Evolutionary conservation across 2,329 filamentous ascomycete species (phyloP), one percentile per base, ranked within the genome.

Genomic region (Arachnopeziza araneosa): DNA sequence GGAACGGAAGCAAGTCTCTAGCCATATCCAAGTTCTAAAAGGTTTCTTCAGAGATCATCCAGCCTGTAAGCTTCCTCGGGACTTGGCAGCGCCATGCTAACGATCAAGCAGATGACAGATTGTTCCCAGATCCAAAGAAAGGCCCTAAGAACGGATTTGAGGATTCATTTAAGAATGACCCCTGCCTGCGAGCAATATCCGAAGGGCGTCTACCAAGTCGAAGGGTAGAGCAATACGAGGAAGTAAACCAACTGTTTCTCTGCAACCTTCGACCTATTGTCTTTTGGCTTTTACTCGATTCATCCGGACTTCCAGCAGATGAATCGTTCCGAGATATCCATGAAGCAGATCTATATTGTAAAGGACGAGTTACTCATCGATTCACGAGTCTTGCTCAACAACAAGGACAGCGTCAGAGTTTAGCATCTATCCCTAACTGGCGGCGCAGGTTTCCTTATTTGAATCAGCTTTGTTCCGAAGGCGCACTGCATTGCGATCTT

Each of bases 1-100:
- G 64, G 68, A 77, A 54, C 66, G 84, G 59, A 89, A 89, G 71
- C 85, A 87, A 68, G 84, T 89, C 5, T 88, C 85, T 1, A 88
- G 85, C 69, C 86, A 89, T 68, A 88, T 89, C 69, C 86, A 89
- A 70, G 86, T 89, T 17, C 75, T 88, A 58, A 88, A 88, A 75
- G 83, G 83, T 56, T 87, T 88, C 70, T 83, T 89, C 64, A 78
- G 80, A 58, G 80, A 82, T 58, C 77, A 88, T 63, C 80, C 83
- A 51, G 84, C 82, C 71, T 87, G 85, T 87, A 75, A 80, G 84
- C 77, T 24, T 12, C 3, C 9, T 23, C 10, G 55, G 1, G 12
- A 50, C 17, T 30, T 30, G 21, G 52, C 22, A 53, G 50, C 52
- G 8, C 44, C 23, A 54, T 54, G 49, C 63, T 69, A 59, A 70